Conservation (phyloP, 176 grass and related monocot genomes). For the Cymbopogon citratus region DNA sequence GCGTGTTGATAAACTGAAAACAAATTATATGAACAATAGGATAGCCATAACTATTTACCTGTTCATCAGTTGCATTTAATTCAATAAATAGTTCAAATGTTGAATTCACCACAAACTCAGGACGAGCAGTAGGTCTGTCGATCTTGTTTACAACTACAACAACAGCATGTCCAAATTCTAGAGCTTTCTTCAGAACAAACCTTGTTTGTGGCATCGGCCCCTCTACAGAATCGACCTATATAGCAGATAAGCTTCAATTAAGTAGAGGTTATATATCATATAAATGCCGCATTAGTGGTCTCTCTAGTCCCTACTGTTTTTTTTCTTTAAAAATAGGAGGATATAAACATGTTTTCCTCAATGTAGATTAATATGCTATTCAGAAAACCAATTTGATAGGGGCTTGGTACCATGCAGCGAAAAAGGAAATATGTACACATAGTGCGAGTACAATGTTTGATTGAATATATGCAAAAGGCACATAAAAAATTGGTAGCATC, state of each 20-base stretch:
- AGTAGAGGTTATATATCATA: neutral
- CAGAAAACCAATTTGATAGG: constrained; percentile 8
- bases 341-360: no score
- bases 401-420: constrained; percentile 4
- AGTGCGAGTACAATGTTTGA: neutral
- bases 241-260: constrained; percentile 27
- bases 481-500: neutral
- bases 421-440: constrained; percentile 14
- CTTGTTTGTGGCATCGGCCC: constrained; percentile 99
- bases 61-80: constrained; percentile 97
- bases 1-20: neutral
- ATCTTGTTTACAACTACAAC: constrained; percentile 98
- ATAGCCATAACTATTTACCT: constrained; percentile 22
- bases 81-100: constrained; percentile 99
- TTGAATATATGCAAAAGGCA: constrained; percentile 9
- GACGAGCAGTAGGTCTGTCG: constrained; percentile 79
- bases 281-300: neutral
- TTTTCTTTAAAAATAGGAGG: neutral
- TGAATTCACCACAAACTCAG: constrained; percentile 93
- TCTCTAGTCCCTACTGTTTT: neutral
- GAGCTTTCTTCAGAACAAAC: constrained; percentile 97
- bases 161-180: constrained; percentile 97
- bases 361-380: neutral
- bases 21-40: constrained; percentile 2
- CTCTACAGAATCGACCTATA: constrained; percentile 96